Conservation (phyloP, 1,284 basidiomycete species). For the Austroboletus niveus region DNA sequence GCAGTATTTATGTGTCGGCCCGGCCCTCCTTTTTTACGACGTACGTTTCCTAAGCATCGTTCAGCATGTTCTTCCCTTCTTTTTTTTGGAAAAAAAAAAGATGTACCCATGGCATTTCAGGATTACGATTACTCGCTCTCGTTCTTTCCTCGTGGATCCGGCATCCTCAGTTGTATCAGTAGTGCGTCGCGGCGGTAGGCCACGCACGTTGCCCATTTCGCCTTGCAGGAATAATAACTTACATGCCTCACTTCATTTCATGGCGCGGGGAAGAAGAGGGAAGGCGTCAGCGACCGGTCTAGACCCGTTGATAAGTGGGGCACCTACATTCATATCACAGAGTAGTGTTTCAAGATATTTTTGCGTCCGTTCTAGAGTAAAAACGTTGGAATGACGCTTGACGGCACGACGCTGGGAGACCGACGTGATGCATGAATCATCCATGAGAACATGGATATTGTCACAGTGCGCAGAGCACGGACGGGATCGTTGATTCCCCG, state of each 20-base stretch:
- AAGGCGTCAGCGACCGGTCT: constrained; percentile 1
- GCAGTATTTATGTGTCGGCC: constrained; percentile 26
- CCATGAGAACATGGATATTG: not conserved
- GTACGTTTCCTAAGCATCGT: constrained; percentile 12
- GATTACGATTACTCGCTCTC: not conserved
- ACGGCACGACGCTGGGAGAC: not conserved
- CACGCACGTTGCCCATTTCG: constrained; percentile 15
- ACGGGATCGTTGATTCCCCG: not conserved
- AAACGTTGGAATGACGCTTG: too few species aligned
- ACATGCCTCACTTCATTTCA: constrained; percentile 3
- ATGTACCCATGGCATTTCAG: constrained; percentile 23
- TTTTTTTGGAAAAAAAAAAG: not conserved
- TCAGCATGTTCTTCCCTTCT: constrained; percentile 7
- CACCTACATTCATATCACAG: constrained; percentile 9
- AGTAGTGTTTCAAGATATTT: not conserved
- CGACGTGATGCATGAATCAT: not conserved
- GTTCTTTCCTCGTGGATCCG: constrained; percentile 20
- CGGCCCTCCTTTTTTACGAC: constrained; percentile 7
- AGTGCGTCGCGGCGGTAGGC: constrained; percentile 16
- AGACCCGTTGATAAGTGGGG: constrained; percentile 13
- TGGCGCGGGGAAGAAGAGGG: not conserved
- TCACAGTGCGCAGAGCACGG: constrained; percentile 1
- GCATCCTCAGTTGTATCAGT: constrained; percentile 29
- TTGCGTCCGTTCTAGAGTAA: too few species aligned
- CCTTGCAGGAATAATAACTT: constrained; percentile 11